Evolutionary conservation across 306 rosid species (phyloP), one percentile per base, ranked within the genome.

Genomic region (Macrotyloma uniflorum): DNA sequence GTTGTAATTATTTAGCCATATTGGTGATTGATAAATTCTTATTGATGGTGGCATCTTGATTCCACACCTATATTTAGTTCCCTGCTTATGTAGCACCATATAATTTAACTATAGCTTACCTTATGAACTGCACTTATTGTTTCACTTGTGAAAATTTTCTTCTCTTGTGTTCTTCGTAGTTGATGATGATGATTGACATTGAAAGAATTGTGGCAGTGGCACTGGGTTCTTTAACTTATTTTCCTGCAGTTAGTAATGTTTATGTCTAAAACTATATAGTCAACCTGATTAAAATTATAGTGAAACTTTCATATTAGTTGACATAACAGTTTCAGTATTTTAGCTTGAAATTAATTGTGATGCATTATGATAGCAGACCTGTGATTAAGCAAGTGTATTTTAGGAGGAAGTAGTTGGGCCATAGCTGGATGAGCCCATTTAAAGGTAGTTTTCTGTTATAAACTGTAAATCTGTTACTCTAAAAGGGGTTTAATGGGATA

Each of bases 101-200:
- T 10, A 54, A 8, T 53, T 53, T 19, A 59, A 59, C 15, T 59
- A 14, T 28, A 26, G 38, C 57, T 72, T 35, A 66, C 62, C 67
- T 76, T 57, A 23, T 75, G 46, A n/a, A n/a, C 42, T 24, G 77
- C 64, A 38, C n/a, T n/a, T n/a, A n/a, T n/a, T n/a, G n/a, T 61
- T 79, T 43, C 35, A 69, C 46, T 23, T 75, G 12, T 38, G 61
- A 71, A 55, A 75, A 45, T 18, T 6, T n/a, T 40, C 4, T 83
- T 84, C 65, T 20, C 54, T 61, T 72, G 20, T 66, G 35, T 46
- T 61, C 73, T 67, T 45, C 57, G 50, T 24, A 78, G 43, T 51
- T 14, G 38, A 57, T 33, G 58, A 70, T 26, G 68, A 51, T 73
- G 81, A 46, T 38, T 64, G 76, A 20, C 79, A 46, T 70, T 76